phyloP scores from a whole-genome alignment of 2,329 filamentous ascomycete genomes.

The Diplocarpon rosae region DNA sequence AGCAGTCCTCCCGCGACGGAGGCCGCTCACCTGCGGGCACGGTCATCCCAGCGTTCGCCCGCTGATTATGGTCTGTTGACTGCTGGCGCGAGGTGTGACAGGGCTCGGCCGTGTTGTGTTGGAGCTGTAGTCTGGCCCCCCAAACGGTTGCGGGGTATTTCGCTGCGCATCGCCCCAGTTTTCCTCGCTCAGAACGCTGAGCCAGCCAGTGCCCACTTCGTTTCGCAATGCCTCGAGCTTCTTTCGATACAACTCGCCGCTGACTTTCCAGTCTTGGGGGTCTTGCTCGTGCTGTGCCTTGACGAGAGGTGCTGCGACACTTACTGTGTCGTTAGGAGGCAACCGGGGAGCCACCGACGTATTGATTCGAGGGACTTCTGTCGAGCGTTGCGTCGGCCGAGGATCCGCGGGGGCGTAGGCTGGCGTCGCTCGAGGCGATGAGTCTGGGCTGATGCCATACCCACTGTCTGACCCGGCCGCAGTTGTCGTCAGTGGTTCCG shows the following conservation, averaged over 20 bases:
- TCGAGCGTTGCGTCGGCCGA: constrained; percentile 18
- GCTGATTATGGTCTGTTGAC: constrained; percentile 27
- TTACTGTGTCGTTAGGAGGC: constrained; percentile 21
- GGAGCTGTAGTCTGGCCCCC: constrained; percentile 22
- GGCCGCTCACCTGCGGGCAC: constrained; percentile 5
- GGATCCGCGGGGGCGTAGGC: constrained; percentile 23
- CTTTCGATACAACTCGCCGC: constrained; percentile 71
- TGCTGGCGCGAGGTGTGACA: constrained; percentile 23
- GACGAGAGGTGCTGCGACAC: constrained; percentile 17
- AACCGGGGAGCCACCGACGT: constrained; percentile 22
- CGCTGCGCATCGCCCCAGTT: constrained; percentile 38
- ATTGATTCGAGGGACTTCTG: constrained; percentile 22
- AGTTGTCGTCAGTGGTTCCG: constrained; percentile 14
- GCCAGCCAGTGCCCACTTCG: constrained; percentile 78
- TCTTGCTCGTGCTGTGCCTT: constrained; percentile 19
- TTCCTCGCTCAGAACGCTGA: constrained; percentile 77
- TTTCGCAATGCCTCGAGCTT: constrained; percentile 79
- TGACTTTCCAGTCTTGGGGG: constrained; percentile 50
- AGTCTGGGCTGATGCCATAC: constrained; percentile 25
- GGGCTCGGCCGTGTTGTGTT: constrained; percentile 22
- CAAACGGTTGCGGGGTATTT: constrained; percentile 19
- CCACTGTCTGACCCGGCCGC: constrained; percentile 18
- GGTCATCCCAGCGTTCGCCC: constrained; percentile 26
- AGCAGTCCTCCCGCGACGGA: constrained; percentile 9
- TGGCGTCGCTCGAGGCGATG: constrained; percentile 22